Evolutionary conservation across 495 filamentous ascomycete species (phyloP).

Genomic region (Aspergillus homomorphus): DNA sequence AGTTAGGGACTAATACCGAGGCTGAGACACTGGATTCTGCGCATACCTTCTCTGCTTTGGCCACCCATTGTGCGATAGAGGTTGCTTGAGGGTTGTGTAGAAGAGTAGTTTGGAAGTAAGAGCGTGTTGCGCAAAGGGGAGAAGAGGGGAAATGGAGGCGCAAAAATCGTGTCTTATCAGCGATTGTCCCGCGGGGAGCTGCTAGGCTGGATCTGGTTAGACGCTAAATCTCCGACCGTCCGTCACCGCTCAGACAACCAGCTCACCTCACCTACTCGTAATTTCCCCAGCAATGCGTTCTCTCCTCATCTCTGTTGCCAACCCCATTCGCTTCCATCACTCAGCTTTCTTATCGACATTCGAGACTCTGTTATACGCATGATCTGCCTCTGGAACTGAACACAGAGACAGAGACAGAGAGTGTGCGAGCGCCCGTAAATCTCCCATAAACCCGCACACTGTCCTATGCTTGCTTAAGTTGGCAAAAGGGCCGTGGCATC

Average conservation of each 20-base stretch:
- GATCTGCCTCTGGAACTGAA: too few species aligned
- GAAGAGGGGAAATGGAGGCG: slow-evolving; percentile 13
- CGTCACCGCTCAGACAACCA: slow-evolving; percentile 13
- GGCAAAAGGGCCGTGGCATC: slow-evolving; percentile 26
- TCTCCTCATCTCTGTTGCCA: background rate
- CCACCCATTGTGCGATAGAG: slow-evolving; percentile 57
- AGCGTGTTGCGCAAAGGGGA: slow-evolving; percentile 24
- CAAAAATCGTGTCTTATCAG: slow-evolving; percentile 18
- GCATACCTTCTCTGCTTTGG: slow-evolving; percentile 61
- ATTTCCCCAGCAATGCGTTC: background rate
- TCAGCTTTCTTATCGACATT: background rate
- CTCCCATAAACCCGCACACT: slow-evolving; percentile 17
- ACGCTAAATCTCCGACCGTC: slow-evolving; percentile 13
- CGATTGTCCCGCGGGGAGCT: slow-evolving; percentile 15
- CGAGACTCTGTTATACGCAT: background rate
- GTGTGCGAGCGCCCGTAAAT: too few species aligned
- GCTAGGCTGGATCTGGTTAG: slow-evolving; percentile 20
- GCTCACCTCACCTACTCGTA: background rate
- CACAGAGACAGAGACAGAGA: background rate
- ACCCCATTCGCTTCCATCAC: background rate
- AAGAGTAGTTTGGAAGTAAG: slow-evolving; percentile 6
- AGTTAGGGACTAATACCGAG: background rate
- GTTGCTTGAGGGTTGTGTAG: slow-evolving; percentile 1
- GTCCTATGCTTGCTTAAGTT: slow-evolving; percentile 12
- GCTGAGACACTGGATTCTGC: background rate